phyloP scores from a whole-genome alignment of 768 basidiomycete genomes.

The Trametopsis cervina region DNA sequence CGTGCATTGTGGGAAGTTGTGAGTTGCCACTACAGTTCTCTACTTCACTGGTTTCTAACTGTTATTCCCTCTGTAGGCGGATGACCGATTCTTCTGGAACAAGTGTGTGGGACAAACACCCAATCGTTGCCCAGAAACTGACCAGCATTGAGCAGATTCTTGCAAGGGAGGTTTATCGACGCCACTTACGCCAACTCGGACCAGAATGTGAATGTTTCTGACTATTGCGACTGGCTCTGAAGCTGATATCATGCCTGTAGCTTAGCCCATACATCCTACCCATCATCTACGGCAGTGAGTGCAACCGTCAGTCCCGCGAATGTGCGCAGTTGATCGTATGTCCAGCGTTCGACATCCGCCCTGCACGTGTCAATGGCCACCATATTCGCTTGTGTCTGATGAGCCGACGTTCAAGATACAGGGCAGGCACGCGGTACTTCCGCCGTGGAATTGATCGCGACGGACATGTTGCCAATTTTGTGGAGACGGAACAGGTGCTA shows the following conservation, averaged over 20 bases:
- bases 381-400: constrained; percentile 82
- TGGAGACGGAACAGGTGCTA: constrained; percentile 94
- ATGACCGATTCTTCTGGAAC: constrained; percentile 99
- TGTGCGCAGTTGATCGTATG: background rate
- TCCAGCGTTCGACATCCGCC: constrained; percentile 81
- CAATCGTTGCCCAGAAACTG: constrained; percentile 7
- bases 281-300: constrained; percentile 90
- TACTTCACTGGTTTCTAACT: constrained; percentile 1
- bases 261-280: constrained; percentile 87
- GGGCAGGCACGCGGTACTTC: constrained; percentile 97
- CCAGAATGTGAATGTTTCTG: constrained; percentile 51
- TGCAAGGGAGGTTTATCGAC: constrained; percentile 60
- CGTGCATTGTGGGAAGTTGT: constrained; percentile 77
- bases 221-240: background rate
- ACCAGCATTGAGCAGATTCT: constrained; percentile 27
- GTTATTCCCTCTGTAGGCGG: constrained; percentile 57
- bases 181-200: constrained; percentile 40
- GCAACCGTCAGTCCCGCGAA: background rate
- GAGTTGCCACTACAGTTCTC: constrained; percentile 19
- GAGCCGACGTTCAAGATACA: constrained; percentile 87
- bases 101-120: constrained; percentile 35
- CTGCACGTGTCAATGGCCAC: constrained; percentile 66
- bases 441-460: constrained; percentile 84
- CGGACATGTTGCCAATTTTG: constrained; percentile 94
- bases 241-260: constrained; percentile 34